These are phyloP conservation scores for Bocquillonia castaneifolia DNA, from an alignment of 441 rosid species.

Conservation along the genomic window DNA sequence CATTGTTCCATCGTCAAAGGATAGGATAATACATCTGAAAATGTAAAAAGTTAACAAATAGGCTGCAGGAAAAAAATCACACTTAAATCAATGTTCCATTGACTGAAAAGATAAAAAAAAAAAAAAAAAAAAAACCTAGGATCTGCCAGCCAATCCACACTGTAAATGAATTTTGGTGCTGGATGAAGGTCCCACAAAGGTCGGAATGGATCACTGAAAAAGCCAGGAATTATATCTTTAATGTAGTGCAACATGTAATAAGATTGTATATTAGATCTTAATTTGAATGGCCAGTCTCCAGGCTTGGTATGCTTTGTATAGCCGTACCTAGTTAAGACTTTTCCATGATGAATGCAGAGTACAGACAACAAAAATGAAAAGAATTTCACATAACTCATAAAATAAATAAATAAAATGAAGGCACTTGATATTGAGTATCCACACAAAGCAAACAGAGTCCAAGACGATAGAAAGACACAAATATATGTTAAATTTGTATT, in stretches of 20 bases:
- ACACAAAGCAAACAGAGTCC: background rate
- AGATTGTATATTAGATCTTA: background rate
- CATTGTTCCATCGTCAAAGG: slow-evolving; percentile 82
- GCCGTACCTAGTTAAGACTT: background rate
- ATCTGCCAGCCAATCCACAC: slow-evolving; percentile 72
- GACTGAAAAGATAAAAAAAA: background rate
- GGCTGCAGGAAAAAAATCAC: slow-evolving; percentile 18
- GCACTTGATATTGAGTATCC: slow-evolving; percentile 8
- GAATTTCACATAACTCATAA: background rate
- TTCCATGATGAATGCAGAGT: background rate
- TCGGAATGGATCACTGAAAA: slow-evolving; percentile 79
- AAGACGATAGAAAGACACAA: background rate
- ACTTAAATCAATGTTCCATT: background rate
- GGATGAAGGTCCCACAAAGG: slow-evolving; percentile 82
- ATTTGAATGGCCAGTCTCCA: background rate
- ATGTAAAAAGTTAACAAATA: slow-evolving; percentile 17
- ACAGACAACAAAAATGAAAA: background rate
- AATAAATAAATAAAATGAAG: background rate
- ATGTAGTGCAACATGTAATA: background rate
- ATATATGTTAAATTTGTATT: background rate
- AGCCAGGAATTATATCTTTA: slow-evolving; percentile 21
- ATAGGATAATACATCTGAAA: slow-evolving; percentile 60
- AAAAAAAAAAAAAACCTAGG: slow-evolving; percentile 45
- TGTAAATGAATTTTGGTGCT: slow-evolving; percentile 57
- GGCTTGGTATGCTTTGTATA: background rate